phyloP scores from a whole-genome alignment of 345 rosid species.

The Gossypium bickii region DNA sequence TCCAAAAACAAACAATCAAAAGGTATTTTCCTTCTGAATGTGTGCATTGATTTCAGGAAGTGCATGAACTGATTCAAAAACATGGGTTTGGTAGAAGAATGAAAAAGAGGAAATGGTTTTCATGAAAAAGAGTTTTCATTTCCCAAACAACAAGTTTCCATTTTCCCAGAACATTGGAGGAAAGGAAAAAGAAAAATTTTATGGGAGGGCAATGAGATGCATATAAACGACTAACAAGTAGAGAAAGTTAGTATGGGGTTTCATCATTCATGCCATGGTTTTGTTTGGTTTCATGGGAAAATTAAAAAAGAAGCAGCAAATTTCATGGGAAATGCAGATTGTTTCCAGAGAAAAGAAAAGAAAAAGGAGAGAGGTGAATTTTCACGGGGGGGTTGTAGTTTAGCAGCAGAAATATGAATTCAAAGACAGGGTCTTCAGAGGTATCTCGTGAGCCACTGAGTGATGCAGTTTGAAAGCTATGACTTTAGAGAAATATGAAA shows the following conservation, averaged over 20 bases:
- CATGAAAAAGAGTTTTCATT: conserved; percentile 35
- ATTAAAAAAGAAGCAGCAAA: neutral
- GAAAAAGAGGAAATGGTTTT: conserved; percentile 36
- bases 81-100: conserved; percentile 54
- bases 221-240: neutral
- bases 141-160: conserved; percentile 3
- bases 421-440: conserved; percentile 57
- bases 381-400: neutral
- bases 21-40: conserved; percentile 73
- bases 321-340: neutral
- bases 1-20: conserved; percentile 41
- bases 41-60: conserved; percentile 86
- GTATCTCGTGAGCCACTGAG: conserved; percentile 59
- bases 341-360: neutral
- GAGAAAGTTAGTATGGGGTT: neutral
- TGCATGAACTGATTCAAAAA: conserved; percentile 98
- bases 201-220: neutral
- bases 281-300: neutral
- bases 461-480: conserved; percentile 49
- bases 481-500: conserved; percentile 9
- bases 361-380: neutral
- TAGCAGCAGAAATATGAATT: conserved; percentile 52
- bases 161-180: neutral
- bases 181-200: neutral
- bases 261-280: neutral